A percentile compares a stretch with the other conserved stretches of the same genome.
Conservation (phyloP, 2,329 filamentous ascomycete genomes). For the Stylonectria norvegica region DNA sequence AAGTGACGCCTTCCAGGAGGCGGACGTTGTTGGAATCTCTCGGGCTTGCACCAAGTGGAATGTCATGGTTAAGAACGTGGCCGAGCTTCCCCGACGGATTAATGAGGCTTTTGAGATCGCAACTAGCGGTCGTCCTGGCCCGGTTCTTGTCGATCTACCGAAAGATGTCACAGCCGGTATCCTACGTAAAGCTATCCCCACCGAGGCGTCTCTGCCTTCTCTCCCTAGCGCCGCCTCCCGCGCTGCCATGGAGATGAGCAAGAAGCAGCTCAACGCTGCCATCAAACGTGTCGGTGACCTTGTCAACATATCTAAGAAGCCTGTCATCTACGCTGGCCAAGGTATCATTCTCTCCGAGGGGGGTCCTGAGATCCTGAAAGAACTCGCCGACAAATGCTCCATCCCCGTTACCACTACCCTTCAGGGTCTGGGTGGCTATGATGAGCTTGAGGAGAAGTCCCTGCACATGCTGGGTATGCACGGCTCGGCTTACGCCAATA, state of each 20-base stretch:
- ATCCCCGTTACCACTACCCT: conserved; percentile 96
- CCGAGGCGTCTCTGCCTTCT: conserved; percentile 66
- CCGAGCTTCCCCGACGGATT: conserved; percentile 87
- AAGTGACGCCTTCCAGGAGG: conserved; percentile 95
- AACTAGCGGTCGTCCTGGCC: conserved; percentile 87
- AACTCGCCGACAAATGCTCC: conserved; percentile 82
- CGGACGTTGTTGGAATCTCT: conserved; percentile 90
- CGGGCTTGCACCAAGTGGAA: conserved; percentile 98
- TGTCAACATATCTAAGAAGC: conserved; percentile 87
- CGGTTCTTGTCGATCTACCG: conserved; percentile 90
- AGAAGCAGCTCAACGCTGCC: conserved; percentile 68
- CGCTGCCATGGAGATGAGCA: conserved; percentile 69
- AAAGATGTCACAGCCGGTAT: conserved; percentile 93
- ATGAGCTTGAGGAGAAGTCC: conserved; percentile 90
- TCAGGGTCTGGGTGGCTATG: conserved; percentile 86
- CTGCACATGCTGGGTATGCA: conserved; percentile 99
- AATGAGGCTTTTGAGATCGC: conserved; percentile 99
- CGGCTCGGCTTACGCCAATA: conserved; percentile 93
- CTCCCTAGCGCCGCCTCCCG: conserved; percentile 83
- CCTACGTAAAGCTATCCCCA: conserved; percentile 79
- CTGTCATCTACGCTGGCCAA: conserved; percentile 91
- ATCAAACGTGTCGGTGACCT: conserved; percentile 70
- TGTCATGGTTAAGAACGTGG: conserved; percentile 94
- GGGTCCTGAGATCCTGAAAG: conserved; percentile 74
- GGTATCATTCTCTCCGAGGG: conserved; percentile 79